Evolutionary conservation across 2,329 filamentous ascomycete species (phyloP), one percentile per base, ranked within the genome.

Genomic region (Exophiala sp.): DNA sequence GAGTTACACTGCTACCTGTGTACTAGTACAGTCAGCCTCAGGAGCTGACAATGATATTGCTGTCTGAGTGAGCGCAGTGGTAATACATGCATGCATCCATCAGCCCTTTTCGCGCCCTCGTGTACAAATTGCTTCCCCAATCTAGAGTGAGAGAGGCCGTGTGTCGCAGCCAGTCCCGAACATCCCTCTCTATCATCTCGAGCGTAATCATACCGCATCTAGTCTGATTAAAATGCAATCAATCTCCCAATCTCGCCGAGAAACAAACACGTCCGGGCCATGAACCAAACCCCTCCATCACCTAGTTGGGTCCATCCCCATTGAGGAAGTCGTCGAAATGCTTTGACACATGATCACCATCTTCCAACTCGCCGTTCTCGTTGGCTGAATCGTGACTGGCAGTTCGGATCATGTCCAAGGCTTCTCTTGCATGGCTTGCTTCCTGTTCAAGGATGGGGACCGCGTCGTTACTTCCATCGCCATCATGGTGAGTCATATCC

Each of bases 391-490:
- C 54, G 46, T 57, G 54, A 32, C 52, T 58, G 16, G 51, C 51
- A 2, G 48, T 56, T 24, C 55, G 50, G 37, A 61, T 61, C 52
- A 61, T 50, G 42, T 73, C 71, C 16, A 74, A 59, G 2, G 71
- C 71, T 56, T 74, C 71, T 34, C 70, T 72, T 6, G 70, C 70
- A 57, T 74, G 70, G n/a, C 67, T 69, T 22, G 71, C 70, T 45
- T 72, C 69, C 19, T 61, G 59, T 37, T 58, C 59, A 4, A 61
- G 50, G 37, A 37, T 52, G 13, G 59, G 44, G n/a, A 46, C 50
- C 3, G 44, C 27, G 14, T 58, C 57, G 32, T 57, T 49, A 22
- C 10, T 46, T 10, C 41, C 10, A 57, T 63, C 58, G 63, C 64
- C 40, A 52, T 73, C 70, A 50, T 72, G 68, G 46, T 72, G 71